Evolutionary conservation across 192 early-diverging fungal species (phyloP).

Genomic region (Dissophora ornata): DNA sequence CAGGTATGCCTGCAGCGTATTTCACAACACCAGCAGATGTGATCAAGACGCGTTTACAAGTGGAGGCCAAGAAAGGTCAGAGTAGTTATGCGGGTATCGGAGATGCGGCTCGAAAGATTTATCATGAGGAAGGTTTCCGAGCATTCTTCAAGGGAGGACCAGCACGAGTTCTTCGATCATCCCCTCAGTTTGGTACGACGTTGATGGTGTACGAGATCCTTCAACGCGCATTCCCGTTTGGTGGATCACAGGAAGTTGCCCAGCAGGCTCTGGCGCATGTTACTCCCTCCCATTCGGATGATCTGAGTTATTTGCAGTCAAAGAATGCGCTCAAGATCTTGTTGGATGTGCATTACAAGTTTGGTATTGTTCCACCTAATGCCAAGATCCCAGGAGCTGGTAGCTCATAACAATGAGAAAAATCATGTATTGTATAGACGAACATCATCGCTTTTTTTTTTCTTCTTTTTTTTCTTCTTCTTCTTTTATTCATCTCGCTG

Average conservation of each 20-base stretch:
- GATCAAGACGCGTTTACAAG: constrained; percentile 97
- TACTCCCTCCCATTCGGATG: constrained; percentile 23
- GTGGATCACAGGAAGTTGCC: constrained; percentile 37
- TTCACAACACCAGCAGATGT: constrained; percentile 98
- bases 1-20: constrained; percentile 98
- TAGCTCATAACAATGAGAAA: too few relatives aligned
- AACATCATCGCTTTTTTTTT: too few relatives aligned
- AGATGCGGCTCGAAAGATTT: constrained; percentile 90
- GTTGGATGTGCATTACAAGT: constrained; percentile 57
- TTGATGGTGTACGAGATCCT: constrained; percentile 92
- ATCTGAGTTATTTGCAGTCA: constrained; percentile 57
- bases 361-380: constrained; percentile 46
- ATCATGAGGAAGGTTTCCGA: constrained; percentile 88
- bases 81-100: constrained; percentile 85
- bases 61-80: constrained; percentile 89
- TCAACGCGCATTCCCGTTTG: constrained; percentile 71
- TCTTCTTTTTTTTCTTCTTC: too few relatives aligned
- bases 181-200: constrained; percentile 96
- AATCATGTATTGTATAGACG: too few relatives aligned
- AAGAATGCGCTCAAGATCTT: constrained; percentile 69
- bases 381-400: constrained; percentile 19
- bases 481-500: too few relatives aligned
- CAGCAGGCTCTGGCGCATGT: constrained; percentile 29
- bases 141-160: constrained; percentile 98
- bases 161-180: constrained; percentile 88